Base-by-base conservation (phyloP, 1,284 basidiomycete genomes). In the Peniophora sp. region DNA sequence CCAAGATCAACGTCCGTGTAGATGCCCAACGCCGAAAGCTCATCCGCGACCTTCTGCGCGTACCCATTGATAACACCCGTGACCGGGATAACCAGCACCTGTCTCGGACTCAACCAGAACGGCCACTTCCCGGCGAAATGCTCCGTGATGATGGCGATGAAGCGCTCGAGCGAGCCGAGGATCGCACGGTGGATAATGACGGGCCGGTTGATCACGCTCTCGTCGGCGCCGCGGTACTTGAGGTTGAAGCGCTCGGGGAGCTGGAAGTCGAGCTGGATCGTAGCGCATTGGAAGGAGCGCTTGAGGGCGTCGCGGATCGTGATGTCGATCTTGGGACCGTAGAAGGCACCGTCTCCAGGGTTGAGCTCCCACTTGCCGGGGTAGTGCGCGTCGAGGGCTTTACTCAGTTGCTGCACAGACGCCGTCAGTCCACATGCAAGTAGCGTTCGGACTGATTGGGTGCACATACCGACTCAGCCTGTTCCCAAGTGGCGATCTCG, bases 121-220 rank as follows among this genome's bases (percentile, higher is more conserved):
- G 97, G 97, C 95, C 96, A 99, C 73, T 97, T 97, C 32, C 97
- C 97, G 43, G 83, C 95, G 64, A 94, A 96, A 66, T 97, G 94
- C 68, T 99, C 97, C 3, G 93, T 98, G 57, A 96, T 85, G 63
- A 99, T 98, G 39, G 93, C 96, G 53, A 97, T 92, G 72, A 99
- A 99, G 1, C 97, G 78, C 69, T 99, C 97, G 35, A 99, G 65
- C 63, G 88, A 92, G 46, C 97, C 97, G 56, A 99, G 69, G 64
- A 99, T 94, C 2, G 97, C 97, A 55, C 97, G 89, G 70, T 99
- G 97, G 60, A 99, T 97, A 77, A 99, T 98, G 60, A 99, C 96
- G 3, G 97, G 97, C 47, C 95, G 75, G 36, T 79, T 71, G 17
- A 81, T 74, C 12, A 73, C 69, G 17, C 74, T 71, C 52, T 86